Evolutionary conservation across 805 yeast species (phyloP).

Genomic region (Zygosaccharomyces rouxii): DNA sequence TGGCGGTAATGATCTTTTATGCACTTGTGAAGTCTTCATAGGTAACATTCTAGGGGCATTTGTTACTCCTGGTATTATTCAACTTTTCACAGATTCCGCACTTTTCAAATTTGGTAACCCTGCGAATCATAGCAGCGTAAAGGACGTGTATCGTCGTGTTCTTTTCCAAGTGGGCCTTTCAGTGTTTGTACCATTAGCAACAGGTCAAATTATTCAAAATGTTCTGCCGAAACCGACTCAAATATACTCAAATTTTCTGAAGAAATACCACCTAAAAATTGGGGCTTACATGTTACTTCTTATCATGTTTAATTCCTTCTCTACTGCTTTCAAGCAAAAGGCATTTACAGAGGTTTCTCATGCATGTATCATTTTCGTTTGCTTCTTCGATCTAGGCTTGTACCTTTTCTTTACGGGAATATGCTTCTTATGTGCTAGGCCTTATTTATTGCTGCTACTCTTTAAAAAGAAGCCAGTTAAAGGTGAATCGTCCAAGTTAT

Average conservation of each 20-base stretch:
- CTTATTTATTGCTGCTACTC: conserved; percentile 44
- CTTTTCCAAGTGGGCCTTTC: conserved; percentile 85
- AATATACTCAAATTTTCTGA: conserved; percentile 21
- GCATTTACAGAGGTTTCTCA: conserved; percentile 71
- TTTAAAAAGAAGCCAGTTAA: conserved; percentile 47
- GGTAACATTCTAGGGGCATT: conserved; percentile 86
- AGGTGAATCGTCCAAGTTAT: conserved; percentile 39
- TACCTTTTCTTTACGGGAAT: conserved; percentile 71
- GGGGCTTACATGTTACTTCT: conserved; percentile 76
- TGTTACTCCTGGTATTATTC: conserved; percentile 78
- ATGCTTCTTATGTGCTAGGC: conserved; percentile 58
- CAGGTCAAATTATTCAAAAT: conserved; percentile 82
- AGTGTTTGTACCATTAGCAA: conserved; percentile 78
- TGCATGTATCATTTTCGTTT: conserved; percentile 66
- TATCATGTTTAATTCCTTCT: conserved; percentile 74
- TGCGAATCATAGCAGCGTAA: conserved; percentile 48
- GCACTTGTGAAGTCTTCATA: conserved; percentile 78
- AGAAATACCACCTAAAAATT: conserved; percentile 45
- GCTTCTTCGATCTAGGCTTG: conserved; percentile 77
- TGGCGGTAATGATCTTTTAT: conserved; percentile 72
- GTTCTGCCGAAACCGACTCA: conserved; percentile 49
- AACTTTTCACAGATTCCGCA: conserved; percentile 54
- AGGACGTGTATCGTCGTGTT: conserved; percentile 61
- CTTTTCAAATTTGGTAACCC: conserved; percentile 81
- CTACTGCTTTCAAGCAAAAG: conserved; percentile 79